Evolutionary conservation across 257 asterid species (phyloP), one percentile per base, ranked within the genome.

Genomic region (Linaria vulgaris): DNA sequence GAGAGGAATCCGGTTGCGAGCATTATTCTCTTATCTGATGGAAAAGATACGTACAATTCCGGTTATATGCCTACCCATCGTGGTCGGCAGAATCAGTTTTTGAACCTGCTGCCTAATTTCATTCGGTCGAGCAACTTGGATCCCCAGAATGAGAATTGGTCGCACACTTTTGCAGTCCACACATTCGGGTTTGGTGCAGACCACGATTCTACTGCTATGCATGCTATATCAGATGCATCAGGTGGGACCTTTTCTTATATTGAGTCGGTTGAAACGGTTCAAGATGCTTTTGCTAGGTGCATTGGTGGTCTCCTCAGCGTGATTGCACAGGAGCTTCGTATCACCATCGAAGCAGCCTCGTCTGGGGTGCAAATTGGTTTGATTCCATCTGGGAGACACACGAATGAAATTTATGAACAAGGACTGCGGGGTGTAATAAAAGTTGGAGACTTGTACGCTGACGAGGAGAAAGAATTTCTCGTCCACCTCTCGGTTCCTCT

Each of bases 221-320:
- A 76, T 43, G 69, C 74, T 4, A 81, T 81, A 54, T 73, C 80
- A 7, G 78, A 81, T 63, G 62, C 74, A 9, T 82, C 84, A 0
- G 76, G 80, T n/a, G 87, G 87, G n/a, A 82, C 82, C 11, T 82
- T 69, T 64, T 78, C 87, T 5, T 78, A 67, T 63, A 68, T 78
- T 5, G 84, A 78, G 68, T 67, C 82, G 0, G 69, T 67, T 20
- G 77, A 60, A 12, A 65, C 74, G 64, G 71, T 82, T 53, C 82
- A 79, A 67, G 80, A 69, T 39, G 84, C 82, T 1, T 82, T 78
- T 34, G 84, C 84, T 0, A 61, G 70, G 57, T 76, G 84, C 48
- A 78, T 82, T 11, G 82, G 82, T 12, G 84, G 84, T 56, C 80
- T 78, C 47, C 74, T 81, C 20, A 82, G 82, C 16, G 77, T 82